Conservation (phyloP, 140 eudicot genomes). For the Anethum foeniculum region DNA sequence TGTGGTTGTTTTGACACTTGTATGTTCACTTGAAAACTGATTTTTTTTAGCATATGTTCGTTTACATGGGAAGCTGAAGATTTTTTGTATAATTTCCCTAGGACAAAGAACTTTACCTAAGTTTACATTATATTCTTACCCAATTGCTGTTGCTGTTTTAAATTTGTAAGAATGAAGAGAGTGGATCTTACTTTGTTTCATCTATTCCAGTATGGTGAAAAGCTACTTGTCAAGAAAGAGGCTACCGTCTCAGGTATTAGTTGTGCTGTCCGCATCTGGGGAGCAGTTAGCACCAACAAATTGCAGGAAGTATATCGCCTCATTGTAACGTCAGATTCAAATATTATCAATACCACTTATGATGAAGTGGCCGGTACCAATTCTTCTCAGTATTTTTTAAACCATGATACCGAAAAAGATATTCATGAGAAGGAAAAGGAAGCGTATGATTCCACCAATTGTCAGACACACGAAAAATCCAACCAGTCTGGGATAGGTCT, state of each 20-base stretch:
- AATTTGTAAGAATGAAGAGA: not conserved
- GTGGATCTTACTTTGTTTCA: constrained; percentile 5
- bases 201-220: constrained; percentile 57
- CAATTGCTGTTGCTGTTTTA: not conserved
- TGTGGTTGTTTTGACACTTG: not conserved
- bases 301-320: constrained; percentile 65
- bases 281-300: constrained; percentile 62
- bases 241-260: constrained; percentile 20
- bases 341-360: constrained; percentile 59
- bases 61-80: not conserved
- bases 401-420: constrained; percentile 19
- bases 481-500: constrained; percentile 52
- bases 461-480: constrained; percentile 36
- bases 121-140: not conserved
- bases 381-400: constrained; percentile 25
- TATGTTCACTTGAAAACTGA: not conserved
- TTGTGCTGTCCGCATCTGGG: constrained; percentile 60
- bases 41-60: not conserved
- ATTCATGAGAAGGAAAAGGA: constrained; percentile 16
- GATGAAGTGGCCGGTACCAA: constrained; percentile 48
- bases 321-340: constrained; percentile 37
- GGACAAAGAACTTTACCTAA: not conserved
- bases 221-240: constrained; percentile 46
- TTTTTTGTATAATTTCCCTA: not conserved
- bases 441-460: constrained; percentile 33